Percentiles rank a stretch among this genome's conserved stretches.
Evolutionary conservation across 345 rosid species (phyloP).

Genomic region (Gossypium turneri): DNA sequence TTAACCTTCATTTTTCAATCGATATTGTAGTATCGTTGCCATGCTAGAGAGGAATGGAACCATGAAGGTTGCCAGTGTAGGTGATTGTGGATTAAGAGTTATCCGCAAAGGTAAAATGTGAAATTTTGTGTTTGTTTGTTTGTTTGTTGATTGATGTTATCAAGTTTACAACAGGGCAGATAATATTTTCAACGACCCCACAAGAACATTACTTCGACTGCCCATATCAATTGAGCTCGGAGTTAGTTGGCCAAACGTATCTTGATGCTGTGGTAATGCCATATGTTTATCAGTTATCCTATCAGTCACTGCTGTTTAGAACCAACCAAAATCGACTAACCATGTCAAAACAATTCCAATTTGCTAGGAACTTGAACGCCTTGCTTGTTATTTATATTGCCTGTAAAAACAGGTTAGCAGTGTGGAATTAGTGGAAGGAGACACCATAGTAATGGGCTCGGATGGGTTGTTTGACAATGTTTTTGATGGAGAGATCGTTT

Average conservation of each 20-base stretch:
- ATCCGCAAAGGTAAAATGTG: conserved; percentile 53
- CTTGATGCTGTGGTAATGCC: conserved; percentile 66
- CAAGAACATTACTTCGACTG: conserved; percentile 92
- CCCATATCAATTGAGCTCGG: conserved; percentile 87
- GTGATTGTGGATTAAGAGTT: conserved; percentile 81
- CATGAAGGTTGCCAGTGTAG: conserved; percentile 69
- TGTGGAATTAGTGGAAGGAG: conserved; percentile 59
- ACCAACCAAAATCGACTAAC: background rate
- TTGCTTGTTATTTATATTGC: background rate
- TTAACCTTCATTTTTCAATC: conserved; percentile 16
- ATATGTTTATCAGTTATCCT: background rate
- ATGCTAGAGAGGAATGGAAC: conserved; percentile 67
- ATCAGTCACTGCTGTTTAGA: background rate
- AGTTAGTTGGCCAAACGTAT: conserved; percentile 65
- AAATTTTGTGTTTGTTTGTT: background rate
- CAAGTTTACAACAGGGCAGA: conserved; percentile 47
- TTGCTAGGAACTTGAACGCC: background rate
- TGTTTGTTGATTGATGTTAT: background rate
- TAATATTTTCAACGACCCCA: conserved; percentile 62
- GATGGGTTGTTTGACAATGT: conserved; percentile 90
- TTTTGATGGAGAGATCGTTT: conserved; percentile 71
- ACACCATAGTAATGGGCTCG: conserved; percentile 73
- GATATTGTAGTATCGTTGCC: conserved; percentile 53
- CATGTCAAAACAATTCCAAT: background rate
- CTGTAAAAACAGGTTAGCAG: conserved; percentile 51